Evolutionary conservation across 768 basidiomycete species (phyloP), one percentile per base, ranked within the genome.

Genomic region (Suillus weaverae): DNA sequence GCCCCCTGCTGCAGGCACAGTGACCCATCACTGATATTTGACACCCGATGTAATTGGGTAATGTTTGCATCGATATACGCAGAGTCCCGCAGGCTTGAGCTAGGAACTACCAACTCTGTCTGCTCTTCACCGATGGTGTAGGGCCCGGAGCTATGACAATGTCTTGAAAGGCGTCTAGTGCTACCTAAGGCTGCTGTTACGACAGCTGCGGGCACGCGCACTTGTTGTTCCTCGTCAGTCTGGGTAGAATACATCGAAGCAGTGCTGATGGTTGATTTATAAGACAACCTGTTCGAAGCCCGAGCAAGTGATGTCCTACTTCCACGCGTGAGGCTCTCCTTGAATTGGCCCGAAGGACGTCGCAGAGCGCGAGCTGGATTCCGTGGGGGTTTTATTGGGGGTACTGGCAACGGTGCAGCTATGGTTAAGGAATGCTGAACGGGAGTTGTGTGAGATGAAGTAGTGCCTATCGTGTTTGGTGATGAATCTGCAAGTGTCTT

Each of bases 121-220:
- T 51, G 60, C 16, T 56, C 44, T 51, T 68, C 35, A 60, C 64
- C 22, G 59, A 66, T 41, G 53, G 36, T 60, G 66, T 73, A 66
- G 33, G 69, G 69, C 43, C 62, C 62, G 13, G 68, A 64, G 51
- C 66, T 73, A 14, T 59, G 50, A 3, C 64, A 65, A 41, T 67
- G 66, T 20, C 63, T 62, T n/a, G 57, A 30, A 18, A 71, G 70
- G 55, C 68, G 56, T 22, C 69, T 64, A 6, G 67, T 66, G 56
- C 70, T 72, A 41, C 72, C 78, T 59, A 79, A 71, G 16, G 79
- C 80, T 32, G 81, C 80, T 63, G 78, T 62, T 43, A 81, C 74
- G n/a, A 79, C 69, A 64, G 73, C 78, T 5, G 71, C 66, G 33
- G 73, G 77, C 32, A 69, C 71, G 22, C 73, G 77, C 26, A 70